Evolutionary conservation across 495 filamentous ascomycete species (phyloP).

Genomic region (Annulohypoxylon moriforme): DNA sequence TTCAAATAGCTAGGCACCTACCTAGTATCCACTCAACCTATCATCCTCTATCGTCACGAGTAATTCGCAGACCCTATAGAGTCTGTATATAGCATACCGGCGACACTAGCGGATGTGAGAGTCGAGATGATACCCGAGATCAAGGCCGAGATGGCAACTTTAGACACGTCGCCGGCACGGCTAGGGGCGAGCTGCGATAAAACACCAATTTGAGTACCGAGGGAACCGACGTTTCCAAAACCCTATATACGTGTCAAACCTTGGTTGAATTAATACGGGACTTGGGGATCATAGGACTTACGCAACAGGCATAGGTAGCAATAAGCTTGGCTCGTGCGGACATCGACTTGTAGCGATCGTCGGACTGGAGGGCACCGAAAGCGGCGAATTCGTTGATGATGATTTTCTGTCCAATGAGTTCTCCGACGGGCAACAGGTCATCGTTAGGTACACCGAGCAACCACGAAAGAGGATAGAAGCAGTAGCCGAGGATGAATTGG

Average conservation of each 20-base stretch:
- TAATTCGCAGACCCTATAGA: conserved; percentile 25
- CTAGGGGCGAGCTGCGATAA: conserved; percentile 81
- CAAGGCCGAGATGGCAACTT: conserved; percentile 80
- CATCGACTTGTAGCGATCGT: conserved; percentile 63
- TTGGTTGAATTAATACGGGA: conserved; percentile 44
- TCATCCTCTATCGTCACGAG: neutral
- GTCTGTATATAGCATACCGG: conserved; percentile 66
- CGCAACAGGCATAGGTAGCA: conserved; percentile 75
- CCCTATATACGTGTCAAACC: conserved; percentile 54
- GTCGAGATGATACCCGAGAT: conserved; percentile 82
- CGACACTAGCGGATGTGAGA: conserved; percentile 82
- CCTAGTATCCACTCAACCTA: neutral
- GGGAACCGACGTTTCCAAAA: conserved; percentile 83
- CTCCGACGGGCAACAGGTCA: conserved; percentile 77
- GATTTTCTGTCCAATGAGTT: conserved; percentile 85
- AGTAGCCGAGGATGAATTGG: conserved; percentile 81
- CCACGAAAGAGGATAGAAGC: conserved; percentile 87
- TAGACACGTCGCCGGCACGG: conserved; percentile 77
- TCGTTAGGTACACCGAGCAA: conserved; percentile 82
- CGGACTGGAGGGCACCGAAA: conserved; percentile 64
- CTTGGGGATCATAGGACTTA: conserved; percentile 52
- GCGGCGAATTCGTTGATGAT: conserved; percentile 80
- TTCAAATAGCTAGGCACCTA: neutral
- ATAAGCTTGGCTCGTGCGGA: conserved; percentile 77
- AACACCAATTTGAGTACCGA: conserved; percentile 89